Conservation (phyloP, 495 filamentous ascomycete species). For the Talaromyces wortmannii region DNA sequence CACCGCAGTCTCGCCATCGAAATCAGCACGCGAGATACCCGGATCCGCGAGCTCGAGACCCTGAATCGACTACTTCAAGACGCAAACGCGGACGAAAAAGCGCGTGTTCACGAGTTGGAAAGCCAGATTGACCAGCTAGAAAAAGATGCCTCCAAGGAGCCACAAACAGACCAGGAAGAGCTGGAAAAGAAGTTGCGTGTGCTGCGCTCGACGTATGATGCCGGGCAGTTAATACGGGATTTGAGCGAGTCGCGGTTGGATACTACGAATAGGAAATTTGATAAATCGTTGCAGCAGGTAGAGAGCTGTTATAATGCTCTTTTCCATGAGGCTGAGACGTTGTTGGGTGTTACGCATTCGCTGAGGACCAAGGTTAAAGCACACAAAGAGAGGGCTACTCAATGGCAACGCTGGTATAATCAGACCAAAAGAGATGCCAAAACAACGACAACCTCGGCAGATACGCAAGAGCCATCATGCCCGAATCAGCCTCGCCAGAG, state of each 20-base stretch:
- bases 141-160: not conserved
- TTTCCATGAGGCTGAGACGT: constrained; percentile 19
- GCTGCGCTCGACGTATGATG: constrained; percentile 14
- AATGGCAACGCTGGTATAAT: constrained; percentile 19
- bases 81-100: constrained; percentile 8
- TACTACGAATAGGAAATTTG: not conserved
- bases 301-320: constrained; percentile 24
- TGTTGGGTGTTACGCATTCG: constrained; percentile 15
- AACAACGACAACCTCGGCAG: not conserved
- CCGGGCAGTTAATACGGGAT: constrained; percentile 13
- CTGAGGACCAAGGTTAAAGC: constrained; percentile 24
- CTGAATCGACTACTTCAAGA: constrained; percentile 14
- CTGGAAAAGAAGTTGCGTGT: not conserved
- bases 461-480: no score
- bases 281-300: constrained; percentile 9
- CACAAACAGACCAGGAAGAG: not conserved
- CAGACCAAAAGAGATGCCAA: not conserved
- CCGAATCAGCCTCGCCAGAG: no score
- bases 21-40: constrained; percentile 14
- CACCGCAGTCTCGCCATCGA: constrained; percentile 19
- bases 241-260: not conserved
- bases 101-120: constrained; percentile 17
- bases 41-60: constrained; percentile 13
- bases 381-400: constrained; percentile 30
- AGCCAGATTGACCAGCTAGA: constrained; percentile 8